Base-by-base conservation (phyloP, 495 filamentous ascomycete genomes). In the Cladorrhinum samala region DNA sequence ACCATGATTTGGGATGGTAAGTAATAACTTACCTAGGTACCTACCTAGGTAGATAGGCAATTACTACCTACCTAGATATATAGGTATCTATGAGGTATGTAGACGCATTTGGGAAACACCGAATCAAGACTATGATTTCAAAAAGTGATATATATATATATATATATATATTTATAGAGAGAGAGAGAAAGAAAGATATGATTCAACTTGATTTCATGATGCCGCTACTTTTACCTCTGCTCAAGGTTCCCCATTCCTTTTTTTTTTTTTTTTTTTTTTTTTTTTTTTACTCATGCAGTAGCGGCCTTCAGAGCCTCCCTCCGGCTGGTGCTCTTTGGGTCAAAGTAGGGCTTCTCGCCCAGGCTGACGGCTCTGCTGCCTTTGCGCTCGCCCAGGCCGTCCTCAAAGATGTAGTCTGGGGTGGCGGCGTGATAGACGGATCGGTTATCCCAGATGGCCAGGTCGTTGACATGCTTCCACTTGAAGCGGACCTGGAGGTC, bases 371-470 rank as follows among this genome's bases (percentile, higher is more conserved):
- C 80, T 3, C 87, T 68, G 42, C 82, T 75, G 0, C 86, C 85
- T 25, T 74, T 74, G 42, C 86, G 65, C 59, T 79, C 72, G 2
- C 82, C 86, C 36, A 83, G 62, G 0, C 69, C 77, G 4, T 75
- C 74, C 66, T 83, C 55, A 53, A 59, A 61, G 11, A 71, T n/a
- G 53, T 78, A 88, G 63, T 91, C 88, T 41, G 75, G 82, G 2
- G 86, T 91, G 0, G 86, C 85, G 3, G 79, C 76, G 57, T 91
- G 87, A 64, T 82, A 89, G 1, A 79, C 77, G 36, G 76, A 80
- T 7, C 87, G 69, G 56, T 91, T 91, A 63, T 91, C 88, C 87
- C 88, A 92, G 56, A 92, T 89, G 0, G 87, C 86, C 14, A 86
- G 54, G 65, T 86, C 80, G 58, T 83, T 82, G 18, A 61, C 58